A percentile compares a stretch with the other conserved stretches of the same genome.
These are phyloP conservation scores for Oxyria digyna DNA, from an alignment of 148 eudicot genomes.

Conservation along the genomic window DNA sequence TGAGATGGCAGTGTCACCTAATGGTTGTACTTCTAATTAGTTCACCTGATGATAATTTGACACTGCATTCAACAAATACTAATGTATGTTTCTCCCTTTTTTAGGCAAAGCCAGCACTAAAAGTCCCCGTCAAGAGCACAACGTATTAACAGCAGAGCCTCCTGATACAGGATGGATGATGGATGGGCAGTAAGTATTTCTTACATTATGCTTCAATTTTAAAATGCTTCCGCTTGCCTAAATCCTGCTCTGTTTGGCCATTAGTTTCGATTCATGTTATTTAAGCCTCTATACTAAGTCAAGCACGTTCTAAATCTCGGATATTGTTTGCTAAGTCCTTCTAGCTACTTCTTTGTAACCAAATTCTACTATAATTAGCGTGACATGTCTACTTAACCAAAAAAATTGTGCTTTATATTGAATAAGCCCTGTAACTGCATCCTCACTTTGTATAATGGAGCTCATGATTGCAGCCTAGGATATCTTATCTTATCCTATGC, in stretches of 20 bases:
- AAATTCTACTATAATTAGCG: background rate
- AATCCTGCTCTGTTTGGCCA: background rate
- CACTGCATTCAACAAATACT: background rate
- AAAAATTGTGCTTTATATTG: background rate
- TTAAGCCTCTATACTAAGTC: background rate
- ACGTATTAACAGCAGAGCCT: slow-evolving; percentile 14
- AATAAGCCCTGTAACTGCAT: no score
- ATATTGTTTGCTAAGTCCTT: background rate
- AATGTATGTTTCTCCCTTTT: background rate
- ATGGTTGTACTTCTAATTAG: slow-evolving; percentile 13
- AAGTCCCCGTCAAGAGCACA: slow-evolving; percentile 17
- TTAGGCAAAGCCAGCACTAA: slow-evolving; percentile 1
- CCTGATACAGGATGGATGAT: slow-evolving; percentile 23
- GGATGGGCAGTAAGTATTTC: slow-evolving; percentile 32
- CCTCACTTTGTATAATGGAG: no score
- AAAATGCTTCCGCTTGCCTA: background rate
- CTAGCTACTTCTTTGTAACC: background rate
- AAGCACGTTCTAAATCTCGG: background rate
- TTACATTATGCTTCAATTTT: background rate
- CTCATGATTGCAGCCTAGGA: background rate
- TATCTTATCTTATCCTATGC: background rate
- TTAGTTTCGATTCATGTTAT: background rate
- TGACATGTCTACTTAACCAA: no score
- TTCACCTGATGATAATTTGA: background rate
- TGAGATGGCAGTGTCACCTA: slow-evolving; percentile 22